Base-by-base conservation (phyloP, 2,329 filamentous ascomycete species). In the Diaporthe amygdali region DNA sequence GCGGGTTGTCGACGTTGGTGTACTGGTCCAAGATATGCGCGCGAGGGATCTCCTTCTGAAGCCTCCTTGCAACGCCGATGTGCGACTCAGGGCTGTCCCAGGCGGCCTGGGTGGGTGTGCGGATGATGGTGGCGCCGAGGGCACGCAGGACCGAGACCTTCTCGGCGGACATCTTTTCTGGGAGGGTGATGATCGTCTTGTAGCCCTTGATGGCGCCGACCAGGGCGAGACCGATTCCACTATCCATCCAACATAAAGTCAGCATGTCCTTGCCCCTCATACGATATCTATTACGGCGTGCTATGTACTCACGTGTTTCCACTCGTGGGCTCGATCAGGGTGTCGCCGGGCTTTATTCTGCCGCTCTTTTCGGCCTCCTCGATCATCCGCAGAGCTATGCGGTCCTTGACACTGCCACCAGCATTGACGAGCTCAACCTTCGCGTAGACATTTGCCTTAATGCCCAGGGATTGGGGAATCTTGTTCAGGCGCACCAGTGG, bases 91-190 rank as follows among this genome's bases (percentile, higher is more conserved):
- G 96, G 47, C 91, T 92, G 82, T 99, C 96, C 86, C 91, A 98
- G 51, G 96, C 96, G 46, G 96, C 96, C 82, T 97, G 94, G 41
- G 95, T 99, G 30, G 96, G 96, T 5, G 96, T 99, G 68, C 96
- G 92, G 81, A 99, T 98, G 83, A 99, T 98, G 79, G 97, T 98
- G 51, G 96, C 96, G 74, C 96, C 96, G 66, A 99, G 89, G 37
- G 96, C 96, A 77, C 95, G 93, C 73, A 99, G 88, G 34, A 99
- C 96, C 2, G 96, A 93, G 47, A 99, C 96, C 84, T 99, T 99
- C 84, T 99, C 96, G 59, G 95, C 93, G 1, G 95, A 98, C 96
- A 99, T 99, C 88, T 99, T 99, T 85, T 99, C 96, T 66, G 96
- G 96, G 55, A 99, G 90, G 14, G 96, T 99, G 82, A 99, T 99